Base-by-base conservation (phyloP, 176 grass and related monocot genomes). In the Puya raimondii region DNA sequence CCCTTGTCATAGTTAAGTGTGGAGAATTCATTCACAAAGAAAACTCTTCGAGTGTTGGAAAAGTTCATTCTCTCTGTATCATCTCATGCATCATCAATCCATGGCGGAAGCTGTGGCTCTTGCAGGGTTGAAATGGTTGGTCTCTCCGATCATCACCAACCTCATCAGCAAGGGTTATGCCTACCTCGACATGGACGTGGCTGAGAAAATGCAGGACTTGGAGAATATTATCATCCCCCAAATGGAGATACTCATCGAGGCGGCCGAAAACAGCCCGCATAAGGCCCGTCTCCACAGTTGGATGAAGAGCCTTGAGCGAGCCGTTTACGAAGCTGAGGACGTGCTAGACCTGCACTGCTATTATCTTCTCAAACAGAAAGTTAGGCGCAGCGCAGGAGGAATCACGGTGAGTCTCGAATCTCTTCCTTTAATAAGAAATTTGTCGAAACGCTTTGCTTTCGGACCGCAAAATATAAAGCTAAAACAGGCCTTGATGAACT, bases 291-390 rank as follows among this genome's bases (percentile, higher is more conserved):
- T 76, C 21, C 8, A 76, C 12, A 25, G 23, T 65, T 82, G 73
- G 80, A 18, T 82, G 6, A 8, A 10, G 21, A 16, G 49, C 1
- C 80, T 82, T 58, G 71, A 82, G 71, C 50, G 8, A 49, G 72
- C 80, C 29, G n/a, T 59, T 42, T 82, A 71, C 47, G 57, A 76
- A 0, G 47, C 73, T 0, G 68, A 82, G 63, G 80, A 82, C 50
- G 11, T 76, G 16, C 29, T 82, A 11, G 80, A 82, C 1, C 61
- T 66, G 49, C 72, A 72, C 0, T 48, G 76, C 21, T 82, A 82
- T 14, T 20, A 76, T 9, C 0, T 59, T 12, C 78, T 80, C 42
- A 18, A 68, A 48, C 9, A 17, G 12, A 64, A 53, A 9, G 48
- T 26, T 0, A 74, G 48, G 48, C 53, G 11, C 0, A 12, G 47